phyloP scores from a whole-genome alignment of 2,329 filamentous ascomycete species.

The Fusarium graminum region DNA sequence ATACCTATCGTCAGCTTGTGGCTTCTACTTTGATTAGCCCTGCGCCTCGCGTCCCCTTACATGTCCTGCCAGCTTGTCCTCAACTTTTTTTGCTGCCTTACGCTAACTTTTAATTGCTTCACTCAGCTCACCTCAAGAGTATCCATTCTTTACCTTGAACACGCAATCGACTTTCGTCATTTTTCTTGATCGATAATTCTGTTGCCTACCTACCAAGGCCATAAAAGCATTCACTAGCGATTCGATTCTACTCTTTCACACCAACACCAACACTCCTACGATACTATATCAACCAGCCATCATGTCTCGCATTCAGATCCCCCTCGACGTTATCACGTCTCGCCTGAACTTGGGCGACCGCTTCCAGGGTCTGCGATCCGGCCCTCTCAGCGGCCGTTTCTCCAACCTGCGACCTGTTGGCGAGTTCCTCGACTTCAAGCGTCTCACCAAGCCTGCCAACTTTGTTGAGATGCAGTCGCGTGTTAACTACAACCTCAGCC shows the following conservation, averaged over 20 bases:
- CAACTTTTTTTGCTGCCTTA: slow-evolving; percentile 34
- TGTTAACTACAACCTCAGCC: slow-evolving; percentile 95
- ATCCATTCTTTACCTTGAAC: slow-evolving; percentile 41
- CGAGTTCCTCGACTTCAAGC: slow-evolving; percentile 97
- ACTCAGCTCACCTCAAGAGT: slow-evolving; percentile 37
- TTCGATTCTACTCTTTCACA: slow-evolving; percentile 24
- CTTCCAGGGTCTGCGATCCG: slow-evolving; percentile 84
- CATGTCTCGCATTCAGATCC: slow-evolving; percentile 93
- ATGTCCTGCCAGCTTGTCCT: slow-evolving; percentile 47
- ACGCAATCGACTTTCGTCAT: slow-evolving; percentile 42
- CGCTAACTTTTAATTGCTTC: slow-evolving; percentile 28
- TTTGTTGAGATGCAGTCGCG: slow-evolving; percentile 91
- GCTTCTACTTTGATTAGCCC: slow-evolving; percentile 28
- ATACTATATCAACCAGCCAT: slow-evolving; percentile 39
- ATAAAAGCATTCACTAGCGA: slow-evolving; percentile 35
- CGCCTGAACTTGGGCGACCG: slow-evolving; percentile 88
- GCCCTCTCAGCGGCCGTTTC: slow-evolving; percentile 84
- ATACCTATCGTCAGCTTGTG: slow-evolving; percentile 20
- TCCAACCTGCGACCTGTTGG: slow-evolving; percentile 90
- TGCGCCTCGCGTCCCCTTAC: slow-evolving; percentile 37
- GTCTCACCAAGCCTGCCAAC: slow-evolving; percentile 91
- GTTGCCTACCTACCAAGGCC: slow-evolving; percentile 42
- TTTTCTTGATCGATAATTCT: slow-evolving; percentile 43
- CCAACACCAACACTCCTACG: slow-evolving; percentile 10
- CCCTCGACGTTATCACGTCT: slow-evolving; percentile 90